Percentiles rank a stretch among this genome's conserved stretches.
phyloP scores from a whole-genome alignment of 345 rosid genomes.

The Citrus inodora region DNA sequence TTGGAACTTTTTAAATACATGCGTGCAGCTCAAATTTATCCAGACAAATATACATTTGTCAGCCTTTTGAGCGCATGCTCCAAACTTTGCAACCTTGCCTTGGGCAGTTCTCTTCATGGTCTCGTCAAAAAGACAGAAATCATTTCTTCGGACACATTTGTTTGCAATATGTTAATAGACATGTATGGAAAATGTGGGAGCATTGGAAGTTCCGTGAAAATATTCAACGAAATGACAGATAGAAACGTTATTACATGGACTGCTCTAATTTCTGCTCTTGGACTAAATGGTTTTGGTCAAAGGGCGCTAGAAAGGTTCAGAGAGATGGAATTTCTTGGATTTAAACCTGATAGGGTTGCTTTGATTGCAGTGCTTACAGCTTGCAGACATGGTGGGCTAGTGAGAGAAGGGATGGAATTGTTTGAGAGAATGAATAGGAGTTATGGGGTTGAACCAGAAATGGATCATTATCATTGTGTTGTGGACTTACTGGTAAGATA shows the following conservation, averaged over 20 bases:
- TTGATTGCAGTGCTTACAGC: conserved; percentile 62
- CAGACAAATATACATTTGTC: conserved; percentile 81
- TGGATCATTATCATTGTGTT: conserved; percentile 70
- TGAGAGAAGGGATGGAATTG: conserved; percentile 67
- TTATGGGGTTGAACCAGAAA: conserved; percentile 58
- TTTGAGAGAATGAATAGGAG: conserved; percentile 48
- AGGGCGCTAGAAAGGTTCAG: conserved; percentile 62
- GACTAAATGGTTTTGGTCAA: conserved; percentile 52
- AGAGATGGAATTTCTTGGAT: conserved; percentile 50
- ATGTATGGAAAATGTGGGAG: conserved; percentile 94
- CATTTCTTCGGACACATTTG: conserved; percentile 48
- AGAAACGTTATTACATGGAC: conserved; percentile 85
- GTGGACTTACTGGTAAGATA: conserved; percentile 65
- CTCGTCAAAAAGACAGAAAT: conserved; percentile 58
- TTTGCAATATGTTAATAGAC: conserved; percentile 68
- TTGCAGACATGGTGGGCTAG: conserved; percentile 75
- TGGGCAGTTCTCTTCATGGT: conserved; percentile 76
- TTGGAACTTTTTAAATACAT: conserved; percentile 59
- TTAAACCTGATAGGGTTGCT: conserved; percentile 67
- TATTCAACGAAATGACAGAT: conserved; percentile 42
- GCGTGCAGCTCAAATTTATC: conserved; percentile 39
- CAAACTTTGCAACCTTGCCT: conserved; percentile 45
- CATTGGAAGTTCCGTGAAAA: conserved; percentile 39
- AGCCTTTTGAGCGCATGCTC: conserved; percentile 58
- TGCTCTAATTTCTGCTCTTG: conserved; percentile 64